Evolutionary conservation across 2,329 filamentous ascomycete genomes (phyloP), one percentile per base, ranked within the genome.

Genomic region (Ophiostoma populinum): DNA sequence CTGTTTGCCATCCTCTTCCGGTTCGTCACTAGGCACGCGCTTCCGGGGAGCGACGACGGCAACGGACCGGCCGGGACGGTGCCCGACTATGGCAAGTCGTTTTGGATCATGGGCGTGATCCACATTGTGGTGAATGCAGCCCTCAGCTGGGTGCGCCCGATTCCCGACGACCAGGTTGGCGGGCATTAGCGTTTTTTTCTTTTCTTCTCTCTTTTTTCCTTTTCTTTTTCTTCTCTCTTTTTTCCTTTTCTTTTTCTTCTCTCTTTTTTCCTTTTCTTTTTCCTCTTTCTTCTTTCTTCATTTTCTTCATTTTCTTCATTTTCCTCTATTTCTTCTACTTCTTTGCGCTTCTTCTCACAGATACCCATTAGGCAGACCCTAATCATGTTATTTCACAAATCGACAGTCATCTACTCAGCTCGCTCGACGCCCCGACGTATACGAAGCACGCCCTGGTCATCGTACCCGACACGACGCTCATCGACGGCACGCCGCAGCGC

Each of bases 21-120:
- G 33, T 90, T 86, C 13, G 17, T 25, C 8, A 34, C 36, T 8
- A 55, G 59, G 19, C 6, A 32, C 13, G 2, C 13, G 6, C 7
- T 6, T 2, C n/a, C 30, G 15, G 8, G n/a, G n/a, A n/a, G n/a
- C 62, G 53, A 3, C 27, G 56, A 56, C 37, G 61, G 69, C 32
- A 73, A 71, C 5, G 8, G 12, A 7, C 15, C 15, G 3, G 17
- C 13, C 5, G 12, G 11, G 3, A 6, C 28, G 7, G n/a, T 24
- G 6, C 13, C 58, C 2, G 56, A 77, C 48, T 92, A 85, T 49
- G 70, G 63, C 9, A 72, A 64, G 51, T 70, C 70, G 0, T 70
- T 92, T 42, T 90, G 80, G 80, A 76, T 92, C 40, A 83, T 87
- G 48, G 85, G 85, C 3, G 60, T 75, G 25, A 74, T 92, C 15